These are phyloP conservation scores for Corniculantispora saksenae DNA, from an alignment of 2,329 filamentous ascomycete genomes.

Conservation along the genomic window DNA sequence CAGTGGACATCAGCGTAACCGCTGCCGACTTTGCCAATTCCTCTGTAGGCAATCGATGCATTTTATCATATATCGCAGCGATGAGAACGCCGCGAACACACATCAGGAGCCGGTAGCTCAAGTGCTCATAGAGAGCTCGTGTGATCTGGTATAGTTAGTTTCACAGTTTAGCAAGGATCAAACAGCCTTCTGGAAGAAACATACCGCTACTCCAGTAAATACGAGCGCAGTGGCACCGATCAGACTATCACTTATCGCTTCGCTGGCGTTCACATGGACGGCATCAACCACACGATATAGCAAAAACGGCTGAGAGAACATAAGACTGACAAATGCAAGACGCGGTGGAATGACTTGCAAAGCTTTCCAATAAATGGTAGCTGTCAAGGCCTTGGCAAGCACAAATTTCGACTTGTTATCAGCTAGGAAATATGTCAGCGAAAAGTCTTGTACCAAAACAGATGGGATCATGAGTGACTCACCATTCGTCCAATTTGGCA, in stretches of 20 bases:
- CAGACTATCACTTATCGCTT: neutral
- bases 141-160: neutral
- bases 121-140: neutral
- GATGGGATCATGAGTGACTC: too few relatives aligned
- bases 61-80: neutral
- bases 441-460: too few relatives aligned
- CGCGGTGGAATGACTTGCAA: neutral
- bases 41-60: neutral
- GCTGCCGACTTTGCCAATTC: neutral
- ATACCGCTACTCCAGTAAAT: neutral
- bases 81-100: neutral
- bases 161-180: too few relatives aligned
- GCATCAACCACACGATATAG: neutral
- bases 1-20: conserved; percentile 1
- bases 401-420: neutral
- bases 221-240: too few relatives aligned
- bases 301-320: conserved; percentile 1
- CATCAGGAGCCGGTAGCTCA: neutral
- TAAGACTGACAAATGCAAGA: neutral
- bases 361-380: neutral
- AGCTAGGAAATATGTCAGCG: too few relatives aligned
- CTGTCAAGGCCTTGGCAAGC: neutral
- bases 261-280: neutral
- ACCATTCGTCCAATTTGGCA: neutral
- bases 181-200: too few relatives aligned